Percentiles rank a stretch among this genome's conserved stretches.
Conservation (phyloP, 768 basidiomycete species). For the Tremella mesenterica region DNA sequence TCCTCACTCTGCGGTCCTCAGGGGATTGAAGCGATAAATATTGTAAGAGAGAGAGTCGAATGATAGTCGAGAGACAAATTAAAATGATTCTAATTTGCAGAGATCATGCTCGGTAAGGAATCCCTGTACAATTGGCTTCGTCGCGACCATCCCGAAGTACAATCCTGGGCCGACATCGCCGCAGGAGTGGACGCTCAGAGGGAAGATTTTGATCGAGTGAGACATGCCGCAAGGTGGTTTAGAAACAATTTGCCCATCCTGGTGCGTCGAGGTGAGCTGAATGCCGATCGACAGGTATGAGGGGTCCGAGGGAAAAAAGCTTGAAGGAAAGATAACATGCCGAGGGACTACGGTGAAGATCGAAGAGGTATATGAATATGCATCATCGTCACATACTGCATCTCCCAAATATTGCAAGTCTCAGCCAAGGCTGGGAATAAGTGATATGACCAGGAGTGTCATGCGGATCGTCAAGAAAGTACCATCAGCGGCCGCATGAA, state of each 20-base stretch:
- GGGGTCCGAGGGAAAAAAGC: neutral
- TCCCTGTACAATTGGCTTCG: slow-evolving; percentile 1
- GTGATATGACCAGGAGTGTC: too few species aligned
- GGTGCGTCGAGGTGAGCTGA: slow-evolving; percentile 2
- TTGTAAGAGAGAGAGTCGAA: too few species aligned
- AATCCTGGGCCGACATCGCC: slow-evolving; percentile 24
- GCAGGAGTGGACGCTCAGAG: slow-evolving; percentile 11
- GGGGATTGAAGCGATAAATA: too few species aligned
- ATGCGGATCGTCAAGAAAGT: too few species aligned
- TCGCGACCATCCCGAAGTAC: neutral
- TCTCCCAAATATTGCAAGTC: too few species aligned
- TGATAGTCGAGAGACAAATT: too few species aligned
- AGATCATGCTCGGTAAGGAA: slow-evolving; percentile 5
- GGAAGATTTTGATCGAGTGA: slow-evolving; percentile 19
- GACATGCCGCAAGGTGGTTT: slow-evolving; percentile 17
- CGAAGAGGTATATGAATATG: too few species aligned
- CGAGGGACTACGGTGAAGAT: too few species aligned
- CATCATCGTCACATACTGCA: too few species aligned
- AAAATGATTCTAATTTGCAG: neutral
- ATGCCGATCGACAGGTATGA: too few species aligned
- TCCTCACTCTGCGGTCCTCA: neutral
- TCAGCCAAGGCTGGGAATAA: too few species aligned
- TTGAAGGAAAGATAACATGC: neutral
- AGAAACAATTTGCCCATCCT: slow-evolving; percentile 11
- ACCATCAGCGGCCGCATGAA: too few species aligned